Evolutionary conservation across 148 eudicot genomes (phyloP).

Genomic region (Tetragonia tetragonoides): DNA sequence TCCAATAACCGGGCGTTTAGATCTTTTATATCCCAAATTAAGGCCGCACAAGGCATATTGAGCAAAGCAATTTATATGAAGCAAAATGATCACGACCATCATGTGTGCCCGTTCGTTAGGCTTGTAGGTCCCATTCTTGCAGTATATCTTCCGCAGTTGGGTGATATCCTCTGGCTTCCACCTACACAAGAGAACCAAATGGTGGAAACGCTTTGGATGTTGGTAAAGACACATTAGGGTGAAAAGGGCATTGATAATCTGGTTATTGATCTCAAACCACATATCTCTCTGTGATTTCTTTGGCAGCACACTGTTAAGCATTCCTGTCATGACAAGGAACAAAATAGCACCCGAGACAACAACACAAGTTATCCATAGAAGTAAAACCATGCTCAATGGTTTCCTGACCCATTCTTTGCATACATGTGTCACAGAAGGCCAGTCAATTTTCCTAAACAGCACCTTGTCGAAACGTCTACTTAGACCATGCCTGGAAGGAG

Average conservation of each 20-base stretch:
- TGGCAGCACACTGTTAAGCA: conserved; percentile 60
- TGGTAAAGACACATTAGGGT: conserved; percentile 90
- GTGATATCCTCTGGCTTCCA: conserved; percentile 73
- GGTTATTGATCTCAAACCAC: conserved; percentile 94
- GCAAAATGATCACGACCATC: conserved; percentile 46
- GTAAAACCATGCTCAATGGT: conserved; percentile 74
- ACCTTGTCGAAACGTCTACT: conserved; percentile 44
- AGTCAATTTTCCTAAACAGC: conserved; percentile 53
- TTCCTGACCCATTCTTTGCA: conserved; percentile 66
- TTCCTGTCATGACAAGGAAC: conserved; percentile 86
- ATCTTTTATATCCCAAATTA: conserved; percentile 62
- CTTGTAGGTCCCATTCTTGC: conserved; percentile 80
- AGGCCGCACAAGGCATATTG: conserved; percentile 62
- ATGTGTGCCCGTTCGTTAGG: conserved; percentile 80
- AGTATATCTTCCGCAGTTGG: conserved; percentile 59
- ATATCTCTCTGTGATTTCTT: conserved; percentile 61
- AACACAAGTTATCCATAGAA: conserved; percentile 63
- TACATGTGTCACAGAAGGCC: conserved; percentile 40
- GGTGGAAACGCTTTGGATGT: conserved; percentile 80
- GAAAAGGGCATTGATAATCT: conserved; percentile 87
- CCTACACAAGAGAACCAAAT: conserved; percentile 64
- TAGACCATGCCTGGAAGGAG: conserved; percentile 40
- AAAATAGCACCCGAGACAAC: conserved; percentile 82
- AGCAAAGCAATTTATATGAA: conserved; percentile 56
- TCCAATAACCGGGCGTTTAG: conserved; percentile 69